Conservation (phyloP, 1,139 yeast species). For the Taphrina communis region DNA sequence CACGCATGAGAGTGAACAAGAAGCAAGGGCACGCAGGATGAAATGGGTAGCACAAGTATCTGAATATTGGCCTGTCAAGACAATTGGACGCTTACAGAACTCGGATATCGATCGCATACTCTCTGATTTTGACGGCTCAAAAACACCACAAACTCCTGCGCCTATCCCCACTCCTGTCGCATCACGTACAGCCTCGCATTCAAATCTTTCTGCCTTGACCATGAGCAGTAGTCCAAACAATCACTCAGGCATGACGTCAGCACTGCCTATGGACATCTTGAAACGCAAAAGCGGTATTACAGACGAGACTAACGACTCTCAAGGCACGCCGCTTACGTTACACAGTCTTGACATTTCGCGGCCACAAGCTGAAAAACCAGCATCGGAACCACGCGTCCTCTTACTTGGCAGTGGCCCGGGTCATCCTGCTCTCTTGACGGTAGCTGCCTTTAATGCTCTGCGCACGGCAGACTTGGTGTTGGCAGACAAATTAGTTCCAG, state of each 20-base stretch:
- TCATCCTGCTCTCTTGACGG: constrained; percentile 75
- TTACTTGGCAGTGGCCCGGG: constrained; percentile 97
- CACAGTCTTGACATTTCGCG: constrained; percentile 24
- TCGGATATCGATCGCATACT: constrained; percentile 57
- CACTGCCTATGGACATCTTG: not conserved
- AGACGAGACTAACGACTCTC: not conserved
- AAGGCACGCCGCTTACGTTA: constrained; percentile 25
- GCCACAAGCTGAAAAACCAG: not conserved
- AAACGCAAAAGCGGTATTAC: not conserved
- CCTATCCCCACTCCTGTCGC: constrained; percentile 32
- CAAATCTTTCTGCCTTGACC: constrained; percentile 18
- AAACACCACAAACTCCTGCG: constrained; percentile 24
- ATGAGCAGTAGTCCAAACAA: not conserved
- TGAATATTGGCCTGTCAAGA: constrained; percentile 81
- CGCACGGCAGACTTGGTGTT: constrained; percentile 80
- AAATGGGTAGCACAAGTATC: constrained; percentile 90
- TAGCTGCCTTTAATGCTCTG: constrained; percentile 84
- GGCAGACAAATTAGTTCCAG: constrained; percentile 93
- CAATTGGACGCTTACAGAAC: constrained; percentile 64
- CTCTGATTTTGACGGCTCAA: constrained; percentile 31
- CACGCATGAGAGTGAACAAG: constrained; percentile 48
- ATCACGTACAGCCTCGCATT: constrained; percentile 14
- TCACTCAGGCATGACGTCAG: not conserved
- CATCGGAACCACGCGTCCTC: constrained; percentile 63
- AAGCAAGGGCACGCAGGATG: constrained; percentile 66